These are phyloP conservation scores for Boletus vinaceobasis DNA, from an alignment of 768 basidiomycete genomes.

Conservation along the genomic window DNA sequence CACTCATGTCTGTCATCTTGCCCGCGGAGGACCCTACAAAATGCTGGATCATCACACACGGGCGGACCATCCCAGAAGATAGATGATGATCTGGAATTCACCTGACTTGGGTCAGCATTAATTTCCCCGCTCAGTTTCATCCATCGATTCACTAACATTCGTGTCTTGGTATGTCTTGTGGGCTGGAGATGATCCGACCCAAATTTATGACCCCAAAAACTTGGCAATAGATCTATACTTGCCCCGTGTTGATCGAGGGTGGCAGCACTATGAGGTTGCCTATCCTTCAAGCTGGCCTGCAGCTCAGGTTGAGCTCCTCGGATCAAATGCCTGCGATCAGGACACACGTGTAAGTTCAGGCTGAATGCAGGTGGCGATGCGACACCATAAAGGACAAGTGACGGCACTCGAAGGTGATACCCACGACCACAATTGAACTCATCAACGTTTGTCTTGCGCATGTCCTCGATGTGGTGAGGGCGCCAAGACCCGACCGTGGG, in stretches of 20 bases:
- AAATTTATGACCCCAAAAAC: not conserved
- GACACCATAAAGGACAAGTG: not conserved
- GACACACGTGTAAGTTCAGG: not conserved
- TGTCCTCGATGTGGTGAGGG: not conserved
- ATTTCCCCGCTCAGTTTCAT: not conserved
- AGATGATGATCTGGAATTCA: not conserved
- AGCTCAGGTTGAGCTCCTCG: constrained; percentile 6
- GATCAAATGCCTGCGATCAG: constrained; percentile 9
- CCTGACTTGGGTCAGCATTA: not conserved
- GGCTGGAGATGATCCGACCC: not conserved
- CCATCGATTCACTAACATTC: not conserved
- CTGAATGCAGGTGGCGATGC: not conserved
- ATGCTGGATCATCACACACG: not conserved
- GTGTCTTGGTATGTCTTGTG: not conserved
- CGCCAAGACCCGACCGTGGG: not conserved
- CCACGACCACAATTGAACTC: not conserved
- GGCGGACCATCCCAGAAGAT: not conserved
- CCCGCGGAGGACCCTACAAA: constrained; percentile 1
- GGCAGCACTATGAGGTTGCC: not conserved
- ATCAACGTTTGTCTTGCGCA: not conserved
- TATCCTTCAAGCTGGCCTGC: too few species aligned
- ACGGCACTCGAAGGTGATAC: constrained; percentile 2
- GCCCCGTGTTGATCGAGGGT: not conserved
- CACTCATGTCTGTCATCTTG: not conserved
- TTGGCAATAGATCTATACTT: not conserved